A percentile compares a stretch with the other conserved stretches of the same genome.
phyloP scores from a whole-genome alignment of 139 green algal genomes.

The Tetradesmus obliquus region DNA sequence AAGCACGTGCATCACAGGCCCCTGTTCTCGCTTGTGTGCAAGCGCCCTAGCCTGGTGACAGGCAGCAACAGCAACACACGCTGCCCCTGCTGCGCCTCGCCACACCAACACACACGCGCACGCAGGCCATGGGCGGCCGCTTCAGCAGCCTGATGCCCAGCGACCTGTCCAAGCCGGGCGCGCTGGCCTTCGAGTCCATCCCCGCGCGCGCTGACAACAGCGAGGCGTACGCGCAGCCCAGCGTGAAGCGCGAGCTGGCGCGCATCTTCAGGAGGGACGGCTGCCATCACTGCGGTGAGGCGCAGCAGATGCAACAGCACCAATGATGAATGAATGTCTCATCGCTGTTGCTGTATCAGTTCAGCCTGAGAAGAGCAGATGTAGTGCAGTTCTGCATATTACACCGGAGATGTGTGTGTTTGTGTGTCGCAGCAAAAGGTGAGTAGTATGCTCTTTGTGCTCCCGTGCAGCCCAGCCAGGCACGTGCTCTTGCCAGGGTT shows the following conservation, averaged over 20 bases:
- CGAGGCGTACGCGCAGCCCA: constrained; percentile 62
- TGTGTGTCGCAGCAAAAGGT: background rate
- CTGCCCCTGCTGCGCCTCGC: no score
- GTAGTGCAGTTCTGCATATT: background rate
- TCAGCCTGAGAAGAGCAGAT: background rate
- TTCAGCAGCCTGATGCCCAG: constrained; percentile 80
- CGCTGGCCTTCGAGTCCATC: constrained; percentile 69
- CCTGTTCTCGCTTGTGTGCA: no score
- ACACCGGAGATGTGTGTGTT: background rate
- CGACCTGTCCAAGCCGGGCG: constrained; percentile 72
- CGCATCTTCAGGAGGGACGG: constrained; percentile 69
- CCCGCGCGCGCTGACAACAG: constrained; percentile 56
- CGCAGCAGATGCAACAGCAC: background rate
- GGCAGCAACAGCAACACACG: background rate
- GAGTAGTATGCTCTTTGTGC: no score
- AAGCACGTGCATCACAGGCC: no score
- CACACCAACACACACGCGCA: no score
- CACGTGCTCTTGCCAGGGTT: no score
- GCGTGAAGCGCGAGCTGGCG: constrained; percentile 56
- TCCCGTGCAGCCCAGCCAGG: no score
- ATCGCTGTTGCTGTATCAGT: background rate
- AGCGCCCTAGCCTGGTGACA: no score
- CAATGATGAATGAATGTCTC: background rate
- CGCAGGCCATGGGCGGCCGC: constrained; percentile 68
- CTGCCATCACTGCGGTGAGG: constrained; percentile 84